Conservation (phyloP, 2,329 filamentous ascomycete genomes). For the Fusarium redolens region DNA sequence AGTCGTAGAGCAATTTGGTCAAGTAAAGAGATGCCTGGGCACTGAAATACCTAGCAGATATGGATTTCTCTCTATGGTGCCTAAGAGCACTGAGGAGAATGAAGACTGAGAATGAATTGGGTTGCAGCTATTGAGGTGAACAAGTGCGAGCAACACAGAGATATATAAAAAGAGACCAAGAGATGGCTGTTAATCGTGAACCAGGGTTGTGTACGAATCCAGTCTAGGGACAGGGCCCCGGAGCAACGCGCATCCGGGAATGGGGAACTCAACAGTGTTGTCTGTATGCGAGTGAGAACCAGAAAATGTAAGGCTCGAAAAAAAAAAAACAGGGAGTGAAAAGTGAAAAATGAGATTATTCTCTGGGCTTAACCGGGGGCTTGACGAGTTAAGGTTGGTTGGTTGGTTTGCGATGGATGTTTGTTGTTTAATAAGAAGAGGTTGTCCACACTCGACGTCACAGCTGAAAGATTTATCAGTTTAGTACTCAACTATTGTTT, state of each 20-base stretch:
- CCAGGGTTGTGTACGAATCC: constrained; percentile 19
- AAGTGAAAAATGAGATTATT: constrained; percentile 36
- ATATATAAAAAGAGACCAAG: constrained; percentile 9
- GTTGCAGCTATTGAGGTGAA: constrained; percentile 1
- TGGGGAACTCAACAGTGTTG: constrained; percentile 3
- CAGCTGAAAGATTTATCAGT: neutral
- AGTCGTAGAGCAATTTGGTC: neutral
- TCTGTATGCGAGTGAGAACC: neutral
- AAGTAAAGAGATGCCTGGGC: constrained; percentile 3
- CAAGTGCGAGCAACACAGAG: constrained; percentile 11
- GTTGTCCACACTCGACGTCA: constrained; percentile 13
- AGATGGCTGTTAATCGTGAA: neutral
- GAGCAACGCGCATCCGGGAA: constrained; percentile 31
- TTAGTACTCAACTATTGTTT: neutral
- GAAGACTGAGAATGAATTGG: neutral
- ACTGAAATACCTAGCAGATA: constrained; percentile 6
- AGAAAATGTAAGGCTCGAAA: constrained; percentile 11
- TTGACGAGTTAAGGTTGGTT: constrained; percentile 14
- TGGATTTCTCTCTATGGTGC: constrained; percentile 9
- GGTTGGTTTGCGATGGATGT: neutral
- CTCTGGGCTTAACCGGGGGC: constrained; percentile 22
- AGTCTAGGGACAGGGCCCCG: constrained; percentile 14
- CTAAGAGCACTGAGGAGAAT: constrained; percentile 27
- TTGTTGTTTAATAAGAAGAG: neutral
- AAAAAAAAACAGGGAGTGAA: constrained; percentile 29